Evolutionary conservation across 1,284 basidiomycete species (phyloP).

Genomic region (Ceratobasidium sp.): DNA sequence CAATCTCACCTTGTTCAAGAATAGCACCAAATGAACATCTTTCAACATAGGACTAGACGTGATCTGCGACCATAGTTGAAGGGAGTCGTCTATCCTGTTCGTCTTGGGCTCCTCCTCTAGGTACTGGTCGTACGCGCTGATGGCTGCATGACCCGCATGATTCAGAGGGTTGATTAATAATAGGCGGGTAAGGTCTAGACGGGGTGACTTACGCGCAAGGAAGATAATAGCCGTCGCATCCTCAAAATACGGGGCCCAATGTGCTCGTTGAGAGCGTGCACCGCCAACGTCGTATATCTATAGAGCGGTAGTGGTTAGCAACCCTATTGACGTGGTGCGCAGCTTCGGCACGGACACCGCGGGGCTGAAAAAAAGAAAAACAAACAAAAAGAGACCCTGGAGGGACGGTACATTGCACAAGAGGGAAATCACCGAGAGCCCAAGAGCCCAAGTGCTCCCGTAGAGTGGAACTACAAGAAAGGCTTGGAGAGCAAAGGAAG

Average conservation of each 20-base stretch:
- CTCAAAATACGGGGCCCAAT: conserved; percentile 84
- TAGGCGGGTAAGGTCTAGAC: not conserved
- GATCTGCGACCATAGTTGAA: conserved; percentile 77
- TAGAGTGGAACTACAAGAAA: conserved; percentile 20
- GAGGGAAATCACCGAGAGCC: not conserved
- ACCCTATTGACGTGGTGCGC: too few species aligned
- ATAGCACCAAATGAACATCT: conserved; percentile 74
- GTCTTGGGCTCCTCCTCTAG: conserved; percentile 80
- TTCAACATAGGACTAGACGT: conserved; percentile 78
- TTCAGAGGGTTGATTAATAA: not conserved
- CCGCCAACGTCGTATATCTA: conserved; percentile 83
- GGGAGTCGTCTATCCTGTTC: conserved; percentile 81
- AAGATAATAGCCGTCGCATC: conserved; percentile 87
- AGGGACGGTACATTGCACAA: not conserved
- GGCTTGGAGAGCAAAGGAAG: too few species aligned
- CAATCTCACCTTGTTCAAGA: conserved; percentile 73
- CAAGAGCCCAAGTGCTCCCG: not conserved
- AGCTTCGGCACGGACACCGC: too few species aligned
- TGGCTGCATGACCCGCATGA: conserved; percentile 52
- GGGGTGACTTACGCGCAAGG: conserved; percentile 62
- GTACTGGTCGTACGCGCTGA: conserved; percentile 87
- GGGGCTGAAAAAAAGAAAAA: too few species aligned
- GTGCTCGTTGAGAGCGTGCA: conserved; percentile 72
- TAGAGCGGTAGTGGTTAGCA: too few species aligned
- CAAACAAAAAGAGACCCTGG: too few species aligned